Base-by-base conservation (phyloP, 176 grass and related monocot genomes). In the Rhynchospora tenuis region DNA sequence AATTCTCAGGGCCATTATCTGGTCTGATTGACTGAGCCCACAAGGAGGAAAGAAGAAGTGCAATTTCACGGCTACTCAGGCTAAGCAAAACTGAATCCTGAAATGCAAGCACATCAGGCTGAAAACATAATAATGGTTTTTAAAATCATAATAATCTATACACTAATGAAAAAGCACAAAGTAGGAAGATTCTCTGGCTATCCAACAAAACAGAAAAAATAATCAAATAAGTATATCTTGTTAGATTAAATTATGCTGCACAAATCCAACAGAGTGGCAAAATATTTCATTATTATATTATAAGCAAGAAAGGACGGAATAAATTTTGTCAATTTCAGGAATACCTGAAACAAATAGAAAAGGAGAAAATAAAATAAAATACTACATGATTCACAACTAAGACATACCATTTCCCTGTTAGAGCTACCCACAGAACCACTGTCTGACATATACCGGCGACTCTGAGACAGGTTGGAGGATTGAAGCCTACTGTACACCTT, bases 41-140 rank as follows among this genome's bases (percentile, higher is more conserved):
- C 48, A 98, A 85, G 43, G 95, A 98, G 68, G 95, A 95, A 86
- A 94, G 89, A 50, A 98, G 86, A 93, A 98, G 79, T n/a, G 88
- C 86, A 50, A 90, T 90, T 57, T 98, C 90, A 81, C 85, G 86
- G 67, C 62, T 78, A 84, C 84, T 98, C 86, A 98, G 85, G 63
- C 74, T 88, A 57, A 98, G 87, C 45, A 84, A 91, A 61, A 85
- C 86, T 84, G 84, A 82, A 54, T 98, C 95, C 95, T 98, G 79
- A 79, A 70, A 23, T 51, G 42, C 73, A 89, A 90, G 8, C 72
- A 76, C 23, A 76, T 23, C 2, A 73, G 45, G 13, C 65, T 15
- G 24, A 76, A 76, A 47, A 4, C 70, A 73, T 73, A 12, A 23
- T 73, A 73, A 73, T 73, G 44, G 45, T 50, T 23, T 51, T 20